Percentiles rank a stretch among this genome's conserved stretches.
Conservation (phyloP, 305 asterid genomes). For the Fraxinus latifolia region DNA sequence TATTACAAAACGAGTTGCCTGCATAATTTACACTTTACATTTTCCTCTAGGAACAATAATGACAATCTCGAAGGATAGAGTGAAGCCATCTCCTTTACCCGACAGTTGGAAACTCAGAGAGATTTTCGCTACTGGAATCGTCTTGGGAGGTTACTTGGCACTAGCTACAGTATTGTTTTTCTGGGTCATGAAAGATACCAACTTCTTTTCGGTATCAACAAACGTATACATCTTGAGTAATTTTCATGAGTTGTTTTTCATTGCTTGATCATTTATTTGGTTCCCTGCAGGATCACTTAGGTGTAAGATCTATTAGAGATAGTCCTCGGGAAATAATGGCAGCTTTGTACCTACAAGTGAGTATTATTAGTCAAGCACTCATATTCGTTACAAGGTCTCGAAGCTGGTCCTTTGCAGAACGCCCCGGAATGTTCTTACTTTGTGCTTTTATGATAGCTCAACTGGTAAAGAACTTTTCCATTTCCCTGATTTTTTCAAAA, state of each 20-base stretch:
- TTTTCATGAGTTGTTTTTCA: background rate
- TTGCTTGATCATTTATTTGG: background rate
- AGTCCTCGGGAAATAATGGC: conserved; percentile 50
- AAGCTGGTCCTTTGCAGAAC: conserved; percentile 78
- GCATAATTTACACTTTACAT: background rate
- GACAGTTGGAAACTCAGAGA: conserved; percentile 85
- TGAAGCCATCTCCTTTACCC: conserved; percentile 79
- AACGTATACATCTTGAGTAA: background rate
- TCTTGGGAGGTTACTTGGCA: conserved; percentile 73
- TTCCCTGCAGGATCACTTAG: conserved; percentile 35
- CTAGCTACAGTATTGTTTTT: conserved; percentile 67
- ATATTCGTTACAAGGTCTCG: conserved; percentile 84
- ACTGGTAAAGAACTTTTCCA: conserved; percentile 39
- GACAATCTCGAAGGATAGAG: conserved; percentile 80
- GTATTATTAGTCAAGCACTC: conserved; percentile 77
- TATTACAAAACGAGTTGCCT: background rate
- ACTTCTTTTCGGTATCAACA: conserved; percentile 53
- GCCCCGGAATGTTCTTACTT: conserved; percentile 68
- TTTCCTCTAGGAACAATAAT: conserved; percentile 61
- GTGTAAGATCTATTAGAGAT: conserved; percentile 39
- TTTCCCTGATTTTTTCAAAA: background rate
- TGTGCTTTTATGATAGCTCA: conserved; percentile 72
- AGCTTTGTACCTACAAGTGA: conserved; percentile 77
- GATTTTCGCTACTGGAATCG: conserved; percentile 69
- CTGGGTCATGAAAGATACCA: conserved; percentile 53